Evolutionary conservation across 345 rosid species (phyloP), one percentile per base, ranked within the genome.

Genomic region (Citrus australasica): DNA sequence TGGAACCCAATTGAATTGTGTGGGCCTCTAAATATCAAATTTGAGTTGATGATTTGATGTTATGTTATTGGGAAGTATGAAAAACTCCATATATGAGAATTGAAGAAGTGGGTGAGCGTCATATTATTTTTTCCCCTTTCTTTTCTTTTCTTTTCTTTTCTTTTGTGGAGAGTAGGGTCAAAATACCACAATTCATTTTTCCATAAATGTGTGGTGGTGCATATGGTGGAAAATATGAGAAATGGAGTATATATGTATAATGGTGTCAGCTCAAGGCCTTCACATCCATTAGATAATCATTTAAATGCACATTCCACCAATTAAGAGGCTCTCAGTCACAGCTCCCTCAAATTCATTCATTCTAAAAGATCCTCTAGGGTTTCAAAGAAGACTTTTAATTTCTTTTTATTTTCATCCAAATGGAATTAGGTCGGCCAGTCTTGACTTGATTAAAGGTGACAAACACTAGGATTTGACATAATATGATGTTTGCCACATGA

Each of bases 121-220:
- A 68, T 38, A 81, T 73, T 76, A 82, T 84, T 86, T 79, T 46
- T 13, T 2, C 1, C 11, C 11, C 11, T 9, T 42, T 10, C 0
- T 3, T 46, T 10, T 13, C 37, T 38, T 42, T 42, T 10, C 14
- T 42, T 2, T 11, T 17, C 21, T 16, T 53, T 53, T 16, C 7
- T 53, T 65, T 81, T 80, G 84, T 84, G 91, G 90, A 71, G 78
- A 60, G 78, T 78, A 42, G 76, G 90, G 94, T 90, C 92, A 88
- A 89, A 81, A 81, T 72, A 77, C 83, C 89, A 83, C 88, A 82
- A 81, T 76, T 75, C 59, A 76, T 63, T 80, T 84, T 76, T 81
- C 84, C 51, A 46, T 46, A 46, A 46, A 64, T 79, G 65, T 82
- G 68, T 77, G 78, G 83, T 83, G 84, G 86, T 91, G 58, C 51